phyloP scores from a whole-genome alignment of 306 rosid genomes.

The Begonia peltatifolia region DNA sequence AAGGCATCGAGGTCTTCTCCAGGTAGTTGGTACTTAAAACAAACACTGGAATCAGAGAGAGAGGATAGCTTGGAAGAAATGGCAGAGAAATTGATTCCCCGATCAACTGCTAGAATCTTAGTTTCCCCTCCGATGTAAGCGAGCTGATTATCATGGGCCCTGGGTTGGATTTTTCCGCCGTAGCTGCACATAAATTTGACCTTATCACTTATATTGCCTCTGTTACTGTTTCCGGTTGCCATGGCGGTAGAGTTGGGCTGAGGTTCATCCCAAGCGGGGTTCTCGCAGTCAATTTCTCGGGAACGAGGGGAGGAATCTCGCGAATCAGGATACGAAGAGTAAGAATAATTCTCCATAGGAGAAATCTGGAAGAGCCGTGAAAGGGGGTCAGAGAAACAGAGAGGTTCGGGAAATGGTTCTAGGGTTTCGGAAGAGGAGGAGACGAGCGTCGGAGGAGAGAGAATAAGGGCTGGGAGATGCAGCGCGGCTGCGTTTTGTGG shows the following conservation, averaged over 20 bases:
- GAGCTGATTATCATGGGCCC: slow-evolving; percentile 58
- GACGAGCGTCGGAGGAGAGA: neutral
- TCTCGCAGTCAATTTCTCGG: slow-evolving; percentile 49
- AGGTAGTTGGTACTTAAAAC: slow-evolving; percentile 78
- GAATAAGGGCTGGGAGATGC: neutral
- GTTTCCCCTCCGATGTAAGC: slow-evolving; percentile 79
- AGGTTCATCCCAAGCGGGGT: slow-evolving; percentile 39
- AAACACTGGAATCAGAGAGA: slow-evolving; percentile 23
- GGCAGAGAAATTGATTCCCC: slow-evolving; percentile 33
- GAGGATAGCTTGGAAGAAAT: slow-evolving; percentile 41
- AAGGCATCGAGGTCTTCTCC: slow-evolving; percentile 88
- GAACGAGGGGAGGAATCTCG: slow-evolving; percentile 68
- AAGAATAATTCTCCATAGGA: slow-evolving; percentile 49
- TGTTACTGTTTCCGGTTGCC: neutral
- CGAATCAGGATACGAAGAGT: slow-evolving; percentile 52
- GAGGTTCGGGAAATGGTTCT: neutral
- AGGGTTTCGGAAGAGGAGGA: neutral
- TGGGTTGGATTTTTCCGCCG: slow-evolving; percentile 75
- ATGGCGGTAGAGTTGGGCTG: slow-evolving; percentile 5
- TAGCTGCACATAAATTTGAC: slow-evolving; percentile 77
- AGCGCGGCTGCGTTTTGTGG: neutral
- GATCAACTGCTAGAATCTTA: slow-evolving; percentile 72
- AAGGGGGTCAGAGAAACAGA: neutral
- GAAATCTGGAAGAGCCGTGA: neutral
- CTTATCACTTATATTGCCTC: slow-evolving; percentile 14